Evolutionary conservation across 257 asterid species (phyloP), one percentile per base, ranked within the genome.

Genomic region (Solanum raphanifolium): DNA sequence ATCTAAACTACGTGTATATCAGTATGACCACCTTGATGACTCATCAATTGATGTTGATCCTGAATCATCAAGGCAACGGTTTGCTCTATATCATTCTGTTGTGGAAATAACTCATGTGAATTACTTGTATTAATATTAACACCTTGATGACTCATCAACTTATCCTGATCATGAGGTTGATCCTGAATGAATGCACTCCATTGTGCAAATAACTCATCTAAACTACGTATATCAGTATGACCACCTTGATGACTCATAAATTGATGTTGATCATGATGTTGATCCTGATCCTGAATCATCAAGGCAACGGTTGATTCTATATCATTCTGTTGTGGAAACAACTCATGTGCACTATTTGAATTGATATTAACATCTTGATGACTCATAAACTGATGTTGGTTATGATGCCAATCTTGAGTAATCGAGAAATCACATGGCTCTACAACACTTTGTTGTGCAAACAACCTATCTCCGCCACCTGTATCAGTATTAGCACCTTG

Each of bases 401-500:
- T 46, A 13, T 48, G 60, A 16, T 15, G 21, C 23, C 60, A 15
- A 55, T 55, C 1, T 20, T 8, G 68, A 58, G 12, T 23, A 2
- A 21, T 58, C 27, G 10, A 58, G 4, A 65, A n/a, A n/a, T n/a
- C 6, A 9, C 32, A 10, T 65, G 72, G 15, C 0, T 65, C 32
- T n/a, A 9, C 31, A 9, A 10, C 29, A 10, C 7, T 23, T 12
- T 5, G 3, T 5, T 65, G 7, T n/a, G 32, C 32, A 9, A 65
- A 65, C 13, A 95, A 94, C 95, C 97, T 91, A 83, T 95, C 98
- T 6, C 91, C 98, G 1, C 90, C 88, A 31, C 85, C 66, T 3
- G 91, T 83, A 38, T 93, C 96, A 13, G 88, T 75, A 90, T 84
- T 90, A 68, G 90, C 75, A 2, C 89, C 72, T 58, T 84, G 91